Evolutionary conservation across 495 filamentous ascomycete species (phyloP).

Genomic region (Trichoderma reesei): DNA sequence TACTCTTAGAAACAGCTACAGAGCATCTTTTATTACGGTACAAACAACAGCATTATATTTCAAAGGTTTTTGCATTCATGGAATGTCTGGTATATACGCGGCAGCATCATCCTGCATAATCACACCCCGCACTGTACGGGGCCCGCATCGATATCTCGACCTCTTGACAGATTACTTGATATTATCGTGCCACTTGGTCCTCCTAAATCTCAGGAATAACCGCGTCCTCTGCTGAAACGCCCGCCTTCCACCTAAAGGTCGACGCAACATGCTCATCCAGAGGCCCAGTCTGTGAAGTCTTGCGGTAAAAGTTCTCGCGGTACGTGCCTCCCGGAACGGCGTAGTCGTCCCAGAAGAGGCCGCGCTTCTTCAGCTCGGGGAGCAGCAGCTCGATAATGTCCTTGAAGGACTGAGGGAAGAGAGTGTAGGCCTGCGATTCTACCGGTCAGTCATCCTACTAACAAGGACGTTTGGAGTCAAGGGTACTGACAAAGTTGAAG

Average conservation of each 20-base stretch:
- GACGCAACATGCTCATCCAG: slow-evolving; percentile 25
- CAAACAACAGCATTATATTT: too few relatives aligned
- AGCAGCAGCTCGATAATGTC: slow-evolving; percentile 52
- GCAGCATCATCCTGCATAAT: too few relatives aligned
- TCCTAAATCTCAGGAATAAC: slow-evolving; percentile 19
- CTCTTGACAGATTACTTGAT: neutral
- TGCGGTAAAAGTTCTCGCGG: slow-evolving; percentile 40
- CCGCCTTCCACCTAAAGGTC: slow-evolving; percentile 27
- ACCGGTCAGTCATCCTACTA: neutral
- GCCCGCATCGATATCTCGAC: neutral
- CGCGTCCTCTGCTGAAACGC: slow-evolving; percentile 22
- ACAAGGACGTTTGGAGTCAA: neutral
- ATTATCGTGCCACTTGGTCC: neutral
- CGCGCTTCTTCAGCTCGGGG: slow-evolving; percentile 47
- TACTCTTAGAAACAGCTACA: neutral
- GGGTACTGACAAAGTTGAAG: slow-evolving; percentile 36
- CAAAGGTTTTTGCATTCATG: neutral
- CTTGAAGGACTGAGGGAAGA: slow-evolving; percentile 51
- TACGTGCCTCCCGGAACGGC: slow-evolving; percentile 39
- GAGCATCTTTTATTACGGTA: too few relatives aligned
- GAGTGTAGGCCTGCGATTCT: slow-evolving; percentile 41
- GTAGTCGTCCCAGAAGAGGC: slow-evolving; percentile 44
- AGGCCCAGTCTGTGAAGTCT: slow-evolving; percentile 22
- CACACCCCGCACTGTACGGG: neutral
- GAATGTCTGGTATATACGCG: neutral